A percentile compares a stretch with the other conserved stretches of the same genome.
These are phyloP conservation scores for Cyclotella baltica DNA, from an alignment of 108 stramenopile species.

Conservation along the genomic window DNA sequence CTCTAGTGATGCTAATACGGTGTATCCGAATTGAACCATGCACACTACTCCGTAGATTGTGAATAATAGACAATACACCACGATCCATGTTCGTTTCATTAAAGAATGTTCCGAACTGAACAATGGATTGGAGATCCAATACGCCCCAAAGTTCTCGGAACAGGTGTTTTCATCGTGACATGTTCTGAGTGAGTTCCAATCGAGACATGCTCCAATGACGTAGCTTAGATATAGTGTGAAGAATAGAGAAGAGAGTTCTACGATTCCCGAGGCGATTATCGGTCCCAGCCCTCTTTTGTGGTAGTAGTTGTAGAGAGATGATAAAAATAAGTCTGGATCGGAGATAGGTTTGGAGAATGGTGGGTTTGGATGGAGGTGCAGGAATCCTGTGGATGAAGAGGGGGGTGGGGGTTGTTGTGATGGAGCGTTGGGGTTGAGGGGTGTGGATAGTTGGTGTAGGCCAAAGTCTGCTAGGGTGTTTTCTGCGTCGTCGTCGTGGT, in stretches of 20 bases:
- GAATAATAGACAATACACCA: constrained; percentile 68
- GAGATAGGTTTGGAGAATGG: constrained; percentile 53
- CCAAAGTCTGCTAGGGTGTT: constrained; percentile 8
- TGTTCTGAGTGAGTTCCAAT: constrained; percentile 79
- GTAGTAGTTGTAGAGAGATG: constrained; percentile 90
- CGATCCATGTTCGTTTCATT: constrained; percentile 52
- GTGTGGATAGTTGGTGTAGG: neutral
- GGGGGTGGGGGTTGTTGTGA: neutral
- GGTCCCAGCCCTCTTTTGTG: constrained; percentile 89
- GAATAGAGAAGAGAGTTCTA: constrained; percentile 83
- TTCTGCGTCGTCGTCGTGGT: constrained; percentile 5
- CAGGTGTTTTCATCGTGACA: constrained; percentile 91
- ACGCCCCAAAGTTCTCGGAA: constrained; percentile 55
- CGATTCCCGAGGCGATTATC: constrained; percentile 84
- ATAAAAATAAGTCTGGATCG: constrained; percentile 90
- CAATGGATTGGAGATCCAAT: constrained; percentile 44
- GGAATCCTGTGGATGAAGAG: neutral
- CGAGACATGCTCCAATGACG: constrained; percentile 86
- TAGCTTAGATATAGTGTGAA: constrained; percentile 90
- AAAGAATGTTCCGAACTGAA: constrained; percentile 29
- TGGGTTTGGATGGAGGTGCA: neutral
- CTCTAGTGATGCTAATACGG: constrained; percentile 61
- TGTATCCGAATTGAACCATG: constrained; percentile 59
- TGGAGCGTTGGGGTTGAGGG: neutral
- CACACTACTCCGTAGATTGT: constrained; percentile 63